Evolutionary conservation across 176 grass and related monocot genomes (phyloP), one percentile per base, ranked within the genome.

Genomic region (Zea luxurians): DNA sequence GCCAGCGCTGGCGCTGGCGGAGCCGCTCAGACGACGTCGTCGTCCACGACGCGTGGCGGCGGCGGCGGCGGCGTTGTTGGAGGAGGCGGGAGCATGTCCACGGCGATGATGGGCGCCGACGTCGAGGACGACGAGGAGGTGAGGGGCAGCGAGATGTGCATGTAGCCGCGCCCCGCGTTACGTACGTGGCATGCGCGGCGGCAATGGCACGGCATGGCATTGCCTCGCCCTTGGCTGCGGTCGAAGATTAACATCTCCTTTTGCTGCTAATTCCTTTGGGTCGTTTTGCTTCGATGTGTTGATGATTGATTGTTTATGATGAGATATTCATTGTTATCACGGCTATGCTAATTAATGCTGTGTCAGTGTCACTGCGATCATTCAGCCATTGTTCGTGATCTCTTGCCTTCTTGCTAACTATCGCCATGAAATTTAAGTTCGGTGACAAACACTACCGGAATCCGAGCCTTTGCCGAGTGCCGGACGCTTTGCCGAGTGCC

Each of bases 121-220:
- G 78, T 59, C 54, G 83, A 88, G 4, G 87, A 89, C 21, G 89
- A 84, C 2, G 88, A 91, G 48, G 91, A 94, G 80, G 78, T 94
- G 74, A 89, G 83, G 43, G 89, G 83, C 3, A 89, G 48, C 17
- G 84, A 76, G 59, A 86, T 86, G 84, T 83, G 80, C 83, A 86
- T 86, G 88, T 90, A 89, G 82, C 46, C 6, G 10, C 27, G 15
- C 2, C 50, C 4, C 55, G 41, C 3, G 3, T 38, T 48, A 5
- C 13, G 7, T 52, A 37, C 43, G 17, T 82, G 62, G 54, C 48
- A 54, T 45, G 12, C 27, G 27, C 21, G 34, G 52, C n/a, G 53
- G 57, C 40, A 60, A 34, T 35, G 58, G 40, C 40, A 2, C 8
- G 38, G 38, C 38, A 0, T 6, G 49, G 50, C n/a, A 9, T 34